Conservation (phyloP, 169 alveolate genomes). For the Theileria orientalis region DNA sequence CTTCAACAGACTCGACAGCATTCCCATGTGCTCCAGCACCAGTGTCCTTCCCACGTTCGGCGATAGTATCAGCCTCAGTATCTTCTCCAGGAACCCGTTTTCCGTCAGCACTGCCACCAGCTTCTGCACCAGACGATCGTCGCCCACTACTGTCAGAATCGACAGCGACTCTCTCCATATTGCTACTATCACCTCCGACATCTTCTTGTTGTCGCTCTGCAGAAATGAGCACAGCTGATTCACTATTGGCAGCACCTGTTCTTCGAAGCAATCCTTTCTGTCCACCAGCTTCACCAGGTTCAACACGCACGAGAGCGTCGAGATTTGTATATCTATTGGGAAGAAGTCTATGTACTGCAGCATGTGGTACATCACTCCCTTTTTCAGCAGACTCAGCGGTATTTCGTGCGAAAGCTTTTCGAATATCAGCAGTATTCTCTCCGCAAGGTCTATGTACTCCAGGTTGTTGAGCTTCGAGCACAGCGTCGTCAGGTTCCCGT, state of each 20-base stretch:
- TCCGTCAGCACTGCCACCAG: background rate
- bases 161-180: conserved; percentile 35
- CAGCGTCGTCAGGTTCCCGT: conserved; percentile 23
- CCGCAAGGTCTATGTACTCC: conserved; percentile 61
- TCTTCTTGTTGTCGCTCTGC: conserved; percentile 34
- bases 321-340: conserved; percentile 45
- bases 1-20: conserved; percentile 3
- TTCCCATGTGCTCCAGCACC: conserved; percentile 1
- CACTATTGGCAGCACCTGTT: conserved; percentile 39
- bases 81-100: conserved; percentile 13
- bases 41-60: conserved; percentile 9
- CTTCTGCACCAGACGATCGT: background rate
- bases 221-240: conserved; percentile 22
- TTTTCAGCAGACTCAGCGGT: conserved; percentile 48
- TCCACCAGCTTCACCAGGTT: conserved; percentile 32
- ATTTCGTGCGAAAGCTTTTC: conserved; percentile 54
- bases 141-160: background rate
- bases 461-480: conserved; percentile 19
- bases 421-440: conserved; percentile 40
- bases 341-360: conserved; percentile 52
- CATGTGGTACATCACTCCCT: conserved; percentile 34
- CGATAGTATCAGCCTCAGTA: conserved; percentile 10
- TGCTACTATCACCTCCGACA: conserved; percentile 25
- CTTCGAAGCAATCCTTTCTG: conserved; percentile 19
- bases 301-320: conserved; percentile 24